phyloP scores from a whole-genome alignment of 257 asterid species.

The Solanum neorickii region DNA sequence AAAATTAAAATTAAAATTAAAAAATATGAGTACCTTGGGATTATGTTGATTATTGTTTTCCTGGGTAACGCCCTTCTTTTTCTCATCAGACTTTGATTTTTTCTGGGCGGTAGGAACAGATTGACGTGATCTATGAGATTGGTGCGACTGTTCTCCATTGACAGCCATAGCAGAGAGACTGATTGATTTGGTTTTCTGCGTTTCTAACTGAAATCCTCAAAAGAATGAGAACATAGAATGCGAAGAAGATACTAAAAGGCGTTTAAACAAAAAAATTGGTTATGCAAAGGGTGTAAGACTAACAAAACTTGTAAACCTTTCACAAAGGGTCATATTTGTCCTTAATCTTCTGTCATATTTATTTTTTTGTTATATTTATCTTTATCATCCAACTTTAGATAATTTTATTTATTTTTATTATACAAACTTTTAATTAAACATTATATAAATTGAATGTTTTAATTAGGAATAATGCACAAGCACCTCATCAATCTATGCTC shows the following conservation, averaged over 20 bases:
- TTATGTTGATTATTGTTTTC: conserved; percentile 35
- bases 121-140: conserved; percentile 56
- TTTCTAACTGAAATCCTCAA: neutral
- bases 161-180: neutral
- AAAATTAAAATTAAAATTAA: neutral
- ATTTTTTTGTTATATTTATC: too few relatives aligned
- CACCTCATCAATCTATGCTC: too few relatives aligned
- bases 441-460: too few relatives aligned
- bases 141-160: conserved; percentile 43
- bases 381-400: accelerated
- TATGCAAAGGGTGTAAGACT: neutral
- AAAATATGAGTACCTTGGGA: conserved; percentile 12
- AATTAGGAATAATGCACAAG: too few relatives aligned
- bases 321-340: too few relatives aligned
- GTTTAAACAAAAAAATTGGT: neutral
- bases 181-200: neutral
- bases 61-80: conserved; percentile 7
- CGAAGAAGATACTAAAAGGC: neutral
- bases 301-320: too few relatives aligned
- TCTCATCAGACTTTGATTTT: conserved; percentile 52
- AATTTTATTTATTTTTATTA: too few relatives aligned
- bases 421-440: too few relatives aligned
- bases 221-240: neutral
- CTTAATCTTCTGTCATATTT: too few relatives aligned
- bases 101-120: conserved; percentile 69